Conservation (phyloP, 257 asterid genomes). For the Linderniella brevidens region DNA sequence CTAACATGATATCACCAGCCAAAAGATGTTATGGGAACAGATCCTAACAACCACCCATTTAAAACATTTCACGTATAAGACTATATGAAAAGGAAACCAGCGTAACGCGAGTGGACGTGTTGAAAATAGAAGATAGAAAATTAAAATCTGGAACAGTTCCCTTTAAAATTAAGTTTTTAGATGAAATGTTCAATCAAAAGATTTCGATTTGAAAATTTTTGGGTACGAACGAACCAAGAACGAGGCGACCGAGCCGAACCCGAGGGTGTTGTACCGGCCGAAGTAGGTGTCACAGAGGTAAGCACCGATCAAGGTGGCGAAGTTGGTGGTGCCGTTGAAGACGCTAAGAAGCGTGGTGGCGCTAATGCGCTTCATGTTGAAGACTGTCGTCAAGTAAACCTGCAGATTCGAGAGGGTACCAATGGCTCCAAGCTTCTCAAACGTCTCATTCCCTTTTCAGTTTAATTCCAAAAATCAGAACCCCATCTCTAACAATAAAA, state of each 20-base stretch:
- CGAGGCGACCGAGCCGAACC: conserved; percentile 53
- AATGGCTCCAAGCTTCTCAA: conserved; percentile 65
- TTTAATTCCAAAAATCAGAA: too few species aligned
- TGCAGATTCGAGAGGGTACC: conserved; percentile 46
- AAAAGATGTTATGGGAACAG: too few species aligned
- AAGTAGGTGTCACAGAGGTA: conserved; percentile 51
- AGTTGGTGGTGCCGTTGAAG: conserved; percentile 60
- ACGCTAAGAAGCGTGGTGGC: conserved; percentile 50
- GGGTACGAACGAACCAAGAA: conserved; percentile 22
- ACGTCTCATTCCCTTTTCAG: conserved; percentile 46
- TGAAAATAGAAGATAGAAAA: too few species aligned
- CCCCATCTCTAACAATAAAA: background rate
- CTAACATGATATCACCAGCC: too few species aligned
- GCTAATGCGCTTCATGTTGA: conserved; percentile 42
- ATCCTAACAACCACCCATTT: too few species aligned
- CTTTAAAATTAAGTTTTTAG: too few species aligned
- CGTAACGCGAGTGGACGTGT: too few species aligned
- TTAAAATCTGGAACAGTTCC: too few species aligned
- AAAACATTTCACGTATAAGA: too few species aligned
- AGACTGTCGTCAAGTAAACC: conserved; percentile 53
- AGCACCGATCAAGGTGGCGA: conserved; percentile 56
- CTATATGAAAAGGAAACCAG: too few species aligned
- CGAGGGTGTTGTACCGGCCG: conserved; percentile 60
- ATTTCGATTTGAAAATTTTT: background rate
- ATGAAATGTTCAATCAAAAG: too few species aligned